Evolutionary conservation across 306 rosid species (phyloP).

Genomic region (Rosa persica): DNA sequence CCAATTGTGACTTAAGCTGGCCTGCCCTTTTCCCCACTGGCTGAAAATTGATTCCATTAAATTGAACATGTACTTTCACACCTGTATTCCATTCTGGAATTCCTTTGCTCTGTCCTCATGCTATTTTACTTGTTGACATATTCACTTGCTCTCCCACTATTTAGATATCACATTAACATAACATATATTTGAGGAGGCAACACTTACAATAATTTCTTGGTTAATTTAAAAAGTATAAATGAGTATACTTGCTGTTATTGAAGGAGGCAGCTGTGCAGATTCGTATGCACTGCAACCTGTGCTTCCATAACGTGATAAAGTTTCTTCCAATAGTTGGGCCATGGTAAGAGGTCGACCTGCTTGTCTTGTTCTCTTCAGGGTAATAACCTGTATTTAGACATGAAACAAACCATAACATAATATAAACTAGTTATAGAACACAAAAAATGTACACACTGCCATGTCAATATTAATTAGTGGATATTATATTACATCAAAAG

Average conservation of each 20-base stretch:
- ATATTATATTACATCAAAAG: too few species aligned
- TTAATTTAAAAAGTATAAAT: too few species aligned
- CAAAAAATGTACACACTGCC: too few species aligned
- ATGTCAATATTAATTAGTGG: too few species aligned
- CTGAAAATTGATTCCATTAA: neutral
- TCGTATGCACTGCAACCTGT: too few species aligned
- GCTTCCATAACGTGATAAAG: neutral
- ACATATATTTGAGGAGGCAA: too few species aligned
- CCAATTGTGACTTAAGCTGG: neutral
- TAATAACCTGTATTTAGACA: neutral
- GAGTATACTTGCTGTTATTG: neutral
- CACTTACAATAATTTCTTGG: neutral
- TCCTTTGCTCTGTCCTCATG: neutral
- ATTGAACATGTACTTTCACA: neutral
- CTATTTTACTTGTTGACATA: neutral
- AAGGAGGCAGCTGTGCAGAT: neutral
- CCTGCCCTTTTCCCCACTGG: neutral
- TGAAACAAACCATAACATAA: neutral
- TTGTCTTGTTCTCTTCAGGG: neutral
- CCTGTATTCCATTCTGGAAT: neutral
- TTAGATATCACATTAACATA: too few species aligned
- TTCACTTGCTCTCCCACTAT: too few species aligned
- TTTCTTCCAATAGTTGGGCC: neutral
- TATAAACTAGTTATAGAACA: too few species aligned
- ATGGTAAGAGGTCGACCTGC: neutral